These are phyloP conservation scores for Papiliotrema laurentii DNA, from an alignment of 1,284 basidiomycete genomes.

Conservation along the genomic window DNA sequence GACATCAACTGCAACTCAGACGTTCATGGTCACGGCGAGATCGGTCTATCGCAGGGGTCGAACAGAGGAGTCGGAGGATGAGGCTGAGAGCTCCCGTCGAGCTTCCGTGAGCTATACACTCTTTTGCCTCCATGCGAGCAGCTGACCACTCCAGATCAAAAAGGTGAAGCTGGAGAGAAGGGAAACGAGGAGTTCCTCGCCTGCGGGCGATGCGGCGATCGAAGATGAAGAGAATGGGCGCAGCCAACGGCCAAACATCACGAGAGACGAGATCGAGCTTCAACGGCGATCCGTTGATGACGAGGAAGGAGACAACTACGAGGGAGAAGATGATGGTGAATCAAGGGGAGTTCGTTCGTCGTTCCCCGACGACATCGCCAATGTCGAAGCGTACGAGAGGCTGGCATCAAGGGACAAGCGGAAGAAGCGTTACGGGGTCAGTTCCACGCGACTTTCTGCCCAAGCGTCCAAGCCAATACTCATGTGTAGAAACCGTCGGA, in stretches of 20 bases:
- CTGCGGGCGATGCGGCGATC: neutral
- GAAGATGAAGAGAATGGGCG: neutral
- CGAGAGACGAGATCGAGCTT: neutral
- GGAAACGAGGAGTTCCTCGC: neutral
- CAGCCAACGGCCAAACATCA: neutral
- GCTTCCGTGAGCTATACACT: neutral
- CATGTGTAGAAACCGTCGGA: constrained; percentile 64
- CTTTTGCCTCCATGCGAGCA: neutral
- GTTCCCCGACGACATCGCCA: constrained; percentile 8
- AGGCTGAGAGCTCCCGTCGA: neutral
- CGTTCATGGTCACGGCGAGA: too few relatives aligned
- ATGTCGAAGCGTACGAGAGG: constrained; percentile 8
- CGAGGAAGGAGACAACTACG: neutral
- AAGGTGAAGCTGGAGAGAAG: constrained; percentile 21
- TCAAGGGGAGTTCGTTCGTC: neutral
- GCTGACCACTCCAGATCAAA: constrained; percentile 13
- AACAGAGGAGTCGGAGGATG: neutral
- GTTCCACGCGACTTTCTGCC: neutral
- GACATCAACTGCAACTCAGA: too few relatives aligned
- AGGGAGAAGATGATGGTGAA: neutral
- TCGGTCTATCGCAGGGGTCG: too few relatives aligned
- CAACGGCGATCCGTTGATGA: neutral
- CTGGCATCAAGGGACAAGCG: neutral
- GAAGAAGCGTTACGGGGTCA: constrained; percentile 2
- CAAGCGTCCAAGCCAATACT: neutral